phyloP scores from a whole-genome alignment of 257 asterid species.

The Handroanthus guayacan region DNA sequence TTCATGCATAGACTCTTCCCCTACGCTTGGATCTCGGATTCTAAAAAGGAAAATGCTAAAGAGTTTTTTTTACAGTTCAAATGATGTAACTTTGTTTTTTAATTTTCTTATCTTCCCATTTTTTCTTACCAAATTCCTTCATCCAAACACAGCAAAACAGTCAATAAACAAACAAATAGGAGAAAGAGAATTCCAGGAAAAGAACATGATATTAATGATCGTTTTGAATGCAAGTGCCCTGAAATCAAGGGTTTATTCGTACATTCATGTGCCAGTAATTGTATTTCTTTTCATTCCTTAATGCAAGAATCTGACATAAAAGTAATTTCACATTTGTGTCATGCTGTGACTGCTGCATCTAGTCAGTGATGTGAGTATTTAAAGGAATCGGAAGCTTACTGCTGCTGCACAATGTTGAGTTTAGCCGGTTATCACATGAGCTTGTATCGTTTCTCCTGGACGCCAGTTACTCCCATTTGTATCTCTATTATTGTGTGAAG shows the following conservation, averaged over 20 bases:
- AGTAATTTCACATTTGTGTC: constrained; percentile 14
- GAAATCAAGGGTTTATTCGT: constrained; percentile 18
- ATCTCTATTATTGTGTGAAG: constrained; percentile 98
- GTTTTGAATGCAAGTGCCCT: neutral
- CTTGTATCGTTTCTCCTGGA: constrained; percentile 97
- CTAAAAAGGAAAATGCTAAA: too few species aligned
- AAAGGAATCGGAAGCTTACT: constrained; percentile 37
- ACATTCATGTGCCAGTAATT: constrained; percentile 23
- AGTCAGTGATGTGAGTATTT: constrained; percentile 33
- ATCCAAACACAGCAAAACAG: too few species aligned
- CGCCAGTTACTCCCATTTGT: constrained; percentile 99
- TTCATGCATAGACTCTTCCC: too few species aligned
- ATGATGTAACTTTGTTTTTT: too few species aligned
- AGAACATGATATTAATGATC: constrained; percentile 1
- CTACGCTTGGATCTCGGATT: too few species aligned
- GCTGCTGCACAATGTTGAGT: neutral
- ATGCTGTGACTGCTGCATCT: constrained; percentile 21
- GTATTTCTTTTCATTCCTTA: neutral
- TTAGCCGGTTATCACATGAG: constrained; percentile 59
- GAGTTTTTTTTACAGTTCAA: too few species aligned
- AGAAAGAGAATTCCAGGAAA: neutral
- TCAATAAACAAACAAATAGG: neutral
- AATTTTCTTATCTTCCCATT: too few species aligned
- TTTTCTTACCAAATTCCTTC: too few species aligned
- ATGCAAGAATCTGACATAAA: neutral